Evolutionary conservation across 768 basidiomycete species (phyloP).

Genomic region (Hortiboletus flavorubellus): DNA sequence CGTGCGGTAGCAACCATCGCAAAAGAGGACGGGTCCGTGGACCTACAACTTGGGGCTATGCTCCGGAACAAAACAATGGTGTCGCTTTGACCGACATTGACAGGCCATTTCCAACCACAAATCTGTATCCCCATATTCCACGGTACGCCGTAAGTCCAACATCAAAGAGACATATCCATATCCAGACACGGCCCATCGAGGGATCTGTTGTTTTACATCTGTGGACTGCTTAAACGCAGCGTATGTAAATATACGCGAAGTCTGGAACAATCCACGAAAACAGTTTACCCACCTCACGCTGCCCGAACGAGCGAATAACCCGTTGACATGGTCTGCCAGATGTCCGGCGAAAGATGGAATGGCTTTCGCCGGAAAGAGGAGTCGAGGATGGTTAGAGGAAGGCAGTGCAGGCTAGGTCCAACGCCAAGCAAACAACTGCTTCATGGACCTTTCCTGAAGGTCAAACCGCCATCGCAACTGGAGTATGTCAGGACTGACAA

Average conservation of each 20-base stretch:
- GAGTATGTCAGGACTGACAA: not conserved
- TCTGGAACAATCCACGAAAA: not conserved
- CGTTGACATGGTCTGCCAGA: not conserved
- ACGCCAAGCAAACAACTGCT: not conserved
- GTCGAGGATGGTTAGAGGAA: not conserved
- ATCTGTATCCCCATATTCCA: not conserved
- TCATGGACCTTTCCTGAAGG: not conserved
- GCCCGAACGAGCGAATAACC: not conserved
- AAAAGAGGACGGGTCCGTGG: not conserved
- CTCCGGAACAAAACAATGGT: conserved; percentile 1
- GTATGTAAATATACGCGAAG: not conserved
- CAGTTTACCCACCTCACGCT: not conserved
- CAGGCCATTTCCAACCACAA: not conserved
- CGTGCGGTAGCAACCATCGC: not conserved
- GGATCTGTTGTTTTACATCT: not conserved
- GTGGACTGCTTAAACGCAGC: not conserved
- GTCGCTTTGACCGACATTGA: not conserved
- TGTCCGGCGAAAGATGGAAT: too few relatives aligned
- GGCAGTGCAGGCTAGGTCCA: not conserved
- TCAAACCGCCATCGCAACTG: not conserved
- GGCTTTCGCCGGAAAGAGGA: not conserved
- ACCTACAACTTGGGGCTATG: conserved; percentile 1
- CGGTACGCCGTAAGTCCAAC: not conserved
- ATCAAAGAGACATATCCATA: not conserved
- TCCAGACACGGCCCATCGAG: not conserved